These are phyloP conservation scores for Trichosanthes cucumerina DNA, from an alignment of 306 rosid species.

Conservation along the genomic window DNA sequence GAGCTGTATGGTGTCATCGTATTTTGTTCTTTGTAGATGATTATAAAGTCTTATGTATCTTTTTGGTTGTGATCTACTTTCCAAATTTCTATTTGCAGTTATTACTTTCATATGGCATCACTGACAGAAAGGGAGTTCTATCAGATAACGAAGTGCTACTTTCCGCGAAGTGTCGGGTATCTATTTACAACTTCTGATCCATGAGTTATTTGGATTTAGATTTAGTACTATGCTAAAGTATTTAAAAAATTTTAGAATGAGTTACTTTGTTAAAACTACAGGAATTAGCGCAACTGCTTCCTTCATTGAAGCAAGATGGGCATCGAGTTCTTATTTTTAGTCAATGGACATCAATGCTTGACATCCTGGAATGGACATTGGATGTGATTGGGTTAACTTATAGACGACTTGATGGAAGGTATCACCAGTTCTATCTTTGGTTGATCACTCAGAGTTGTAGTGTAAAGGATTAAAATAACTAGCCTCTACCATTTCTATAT, in stretches of 20 bases:
- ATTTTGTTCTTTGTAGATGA: not conserved
- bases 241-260: constrained; percentile 12
- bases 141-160: constrained; percentile 61
- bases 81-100: constrained; percentile 37
- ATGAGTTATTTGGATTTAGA: not conserved
- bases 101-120: constrained; percentile 48
- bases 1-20: not conserved
- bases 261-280: constrained; percentile 24
- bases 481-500: not conserved
- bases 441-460: not conserved
- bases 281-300: constrained; percentile 75
- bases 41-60: not conserved
- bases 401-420: constrained; percentile 98
- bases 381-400: constrained; percentile 89
- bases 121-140: constrained; percentile 69
- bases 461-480: not conserved
- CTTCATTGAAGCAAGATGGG: constrained; percentile 60
- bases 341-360: constrained; percentile 99
- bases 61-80: not conserved
- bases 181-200: not conserved
- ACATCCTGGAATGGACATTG: constrained; percentile 89
- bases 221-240: not conserved
- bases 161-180: constrained; percentile 89
- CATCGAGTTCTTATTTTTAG: constrained; percentile 87
- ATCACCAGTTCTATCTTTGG: constrained; percentile 5